These are phyloP conservation scores for Thielaviopsis euricoi DNA, from an alignment of 2,329 filamentous ascomycete species.

Conservation along the genomic window DNA sequence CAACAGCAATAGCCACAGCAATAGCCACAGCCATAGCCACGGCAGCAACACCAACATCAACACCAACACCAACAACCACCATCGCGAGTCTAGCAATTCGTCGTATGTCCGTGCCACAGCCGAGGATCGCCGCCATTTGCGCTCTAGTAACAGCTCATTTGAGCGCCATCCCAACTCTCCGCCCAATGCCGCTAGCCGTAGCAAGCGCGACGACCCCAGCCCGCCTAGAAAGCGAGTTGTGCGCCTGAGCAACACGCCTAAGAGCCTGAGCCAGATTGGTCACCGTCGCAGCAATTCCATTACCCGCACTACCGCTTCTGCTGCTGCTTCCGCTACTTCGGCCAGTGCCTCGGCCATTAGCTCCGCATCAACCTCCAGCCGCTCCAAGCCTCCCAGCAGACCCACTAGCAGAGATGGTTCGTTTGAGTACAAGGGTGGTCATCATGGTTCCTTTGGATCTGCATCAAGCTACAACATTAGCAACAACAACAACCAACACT, in stretches of 20 bases:
- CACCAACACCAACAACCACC: neutral
- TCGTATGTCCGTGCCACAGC: slow-evolving; percentile 13
- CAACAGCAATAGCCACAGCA: slow-evolving; percentile 12
- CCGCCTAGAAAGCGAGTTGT: slow-evolving; percentile 41
- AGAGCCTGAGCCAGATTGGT: slow-evolving; percentile 25
- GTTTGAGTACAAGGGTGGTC: slow-evolving; percentile 21
- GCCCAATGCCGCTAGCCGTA: slow-evolving; percentile 28
- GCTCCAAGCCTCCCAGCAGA: slow-evolving; percentile 21
- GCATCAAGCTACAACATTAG: neutral
- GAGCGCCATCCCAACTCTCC: slow-evolving; percentile 18
- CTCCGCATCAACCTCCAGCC: slow-evolving; percentile 14
- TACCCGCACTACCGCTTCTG: slow-evolving; percentile 19
- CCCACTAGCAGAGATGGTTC: slow-evolving; percentile 26
- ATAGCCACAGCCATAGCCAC: neutral
- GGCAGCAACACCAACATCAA: too few species aligned
- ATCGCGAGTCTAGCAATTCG: neutral
- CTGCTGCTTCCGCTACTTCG: slow-evolving; percentile 5
- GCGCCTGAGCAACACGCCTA: slow-evolving; percentile 35
- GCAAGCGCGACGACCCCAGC: slow-evolving; percentile 29
- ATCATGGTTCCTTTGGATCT: slow-evolving; percentile 4
- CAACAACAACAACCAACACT: neutral
- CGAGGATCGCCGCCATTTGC: slow-evolving; percentile 29
- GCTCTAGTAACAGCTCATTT: slow-evolving; percentile 31
- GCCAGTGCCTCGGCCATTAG: slow-evolving; percentile 10
- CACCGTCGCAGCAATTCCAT: slow-evolving; percentile 36